Base-by-base conservation (phyloP, 805 yeast species). In the Tetrapisispora phaffii region DNA sequence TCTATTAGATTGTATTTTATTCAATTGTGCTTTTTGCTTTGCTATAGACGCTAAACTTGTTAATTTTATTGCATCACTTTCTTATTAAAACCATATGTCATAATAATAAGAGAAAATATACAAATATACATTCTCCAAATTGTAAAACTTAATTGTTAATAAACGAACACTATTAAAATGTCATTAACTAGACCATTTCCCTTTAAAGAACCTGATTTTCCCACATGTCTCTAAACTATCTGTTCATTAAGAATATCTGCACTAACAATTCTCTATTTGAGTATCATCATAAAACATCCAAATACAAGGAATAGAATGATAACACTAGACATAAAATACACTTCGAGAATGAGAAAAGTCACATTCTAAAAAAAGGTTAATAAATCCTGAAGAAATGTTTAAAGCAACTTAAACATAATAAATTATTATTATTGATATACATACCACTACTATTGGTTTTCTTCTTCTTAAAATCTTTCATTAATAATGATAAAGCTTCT, bases 401-500 rank as follows among this genome's bases (percentile, higher is more conserved):
- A 19, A 34, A 34, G 21, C 9, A 34, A 21, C 21, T 6, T 22
- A 22, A 33, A 7, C n/a, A 32, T 9, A 34, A 24, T 17, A 29
- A 32, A 22, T 13, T n/a, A 20, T 20, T n/a, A 19, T 8, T 36
- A 43, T 24, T 41, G 44, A 28, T 66, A 70, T 28, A 74, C 80
- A 61, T 74, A 75, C 79, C 72, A 66, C 68, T 67, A 20, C 41
- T 36, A 47, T 58, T 58, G 6, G 31, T 5, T 53, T 59, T 60
- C 45, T 55, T 59, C 46, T 59, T 60, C 49, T 59, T 61, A 39
- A 45, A 59, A 22, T 41, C 41, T 47, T 48, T 55, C 41, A 50
- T 59, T 44, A 62, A 46, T 44, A 77, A 78, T 21, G 54, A 63
- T 13, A 76, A 38, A 2, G 82, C 62, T 12, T 70, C 70, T 6